Conservation (phyloP, 257 asterid species). For the Plantago elongata region DNA sequence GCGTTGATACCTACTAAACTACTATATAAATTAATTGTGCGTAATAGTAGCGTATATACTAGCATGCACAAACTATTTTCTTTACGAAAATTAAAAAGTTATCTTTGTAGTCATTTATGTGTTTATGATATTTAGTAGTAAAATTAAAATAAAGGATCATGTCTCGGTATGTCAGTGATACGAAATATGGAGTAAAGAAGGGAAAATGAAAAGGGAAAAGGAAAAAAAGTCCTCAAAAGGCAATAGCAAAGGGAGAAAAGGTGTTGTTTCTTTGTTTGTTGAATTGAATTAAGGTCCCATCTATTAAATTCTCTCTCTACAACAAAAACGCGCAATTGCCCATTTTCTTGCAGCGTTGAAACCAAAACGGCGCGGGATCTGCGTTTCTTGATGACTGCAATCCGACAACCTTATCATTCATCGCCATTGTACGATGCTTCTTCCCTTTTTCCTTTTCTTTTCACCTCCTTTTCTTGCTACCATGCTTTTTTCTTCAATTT, state of each 20-base stretch:
- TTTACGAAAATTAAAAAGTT: too few species aligned
- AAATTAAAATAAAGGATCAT: too few species aligned
- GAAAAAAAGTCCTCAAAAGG: too few species aligned
- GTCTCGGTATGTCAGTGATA: too few species aligned
- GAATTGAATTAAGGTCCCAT: constrained; percentile 21
- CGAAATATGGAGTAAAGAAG: too few species aligned
- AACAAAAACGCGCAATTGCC: constrained; percentile 29
- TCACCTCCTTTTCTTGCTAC: constrained; percentile 1
- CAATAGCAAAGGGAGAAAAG: neutral
- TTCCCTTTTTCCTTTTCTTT: constrained; percentile 25
- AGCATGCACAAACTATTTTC: too few species aligned
- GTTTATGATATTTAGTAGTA: too few species aligned
- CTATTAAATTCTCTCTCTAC: constrained; percentile 18
- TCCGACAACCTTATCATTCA: constrained; percentile 15
- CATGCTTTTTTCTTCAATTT: constrained; percentile 10
- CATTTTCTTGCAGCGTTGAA: constrained; percentile 31
- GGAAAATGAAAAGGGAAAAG: too few species aligned
- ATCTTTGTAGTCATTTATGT: too few species aligned
- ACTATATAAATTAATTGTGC: too few species aligned
- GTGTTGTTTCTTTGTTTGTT: constrained; percentile 13
- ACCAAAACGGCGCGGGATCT: constrained; percentile 54
- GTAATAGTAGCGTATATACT: too few species aligned
- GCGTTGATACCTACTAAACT: too few species aligned
- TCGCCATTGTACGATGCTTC: constrained; percentile 19
- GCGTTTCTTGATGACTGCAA: constrained; percentile 43